Conservation (phyloP, 495 filamentous ascomycete species). For the Hypoxylon cercidicola region DNA sequence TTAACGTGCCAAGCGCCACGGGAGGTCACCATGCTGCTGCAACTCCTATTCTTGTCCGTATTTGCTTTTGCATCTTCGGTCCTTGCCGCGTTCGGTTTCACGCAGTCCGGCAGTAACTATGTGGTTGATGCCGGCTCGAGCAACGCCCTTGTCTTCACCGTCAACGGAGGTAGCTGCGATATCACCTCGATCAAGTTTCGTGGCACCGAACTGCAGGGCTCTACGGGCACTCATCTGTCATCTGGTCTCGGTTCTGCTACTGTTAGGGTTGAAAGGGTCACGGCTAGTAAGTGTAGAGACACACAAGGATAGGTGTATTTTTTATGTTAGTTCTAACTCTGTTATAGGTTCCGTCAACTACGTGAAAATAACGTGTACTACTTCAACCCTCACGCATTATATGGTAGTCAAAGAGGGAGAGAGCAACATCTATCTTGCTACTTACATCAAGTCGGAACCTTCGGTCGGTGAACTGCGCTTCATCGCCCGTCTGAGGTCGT, state of each 20-base stretch:
- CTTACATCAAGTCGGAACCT: slow-evolving; percentile 69
- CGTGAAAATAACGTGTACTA: slow-evolving; percentile 70
- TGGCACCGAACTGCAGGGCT: slow-evolving; percentile 65
- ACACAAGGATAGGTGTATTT: neutral
- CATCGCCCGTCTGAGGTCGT: slow-evolving; percentile 69
- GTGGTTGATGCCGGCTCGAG: slow-evolving; percentile 64
- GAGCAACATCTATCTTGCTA: slow-evolving; percentile 70
- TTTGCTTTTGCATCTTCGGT: slow-evolving; percentile 49
- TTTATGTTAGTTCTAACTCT: slow-evolving; percentile 19
- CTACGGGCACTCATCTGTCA: slow-evolving; percentile 64
- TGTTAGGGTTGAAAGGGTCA: slow-evolving; percentile 61
- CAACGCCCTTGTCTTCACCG: slow-evolving; percentile 66
- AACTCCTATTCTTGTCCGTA: slow-evolving; percentile 39
- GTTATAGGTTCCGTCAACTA: slow-evolving; percentile 55
- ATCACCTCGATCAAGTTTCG: slow-evolving; percentile 71
- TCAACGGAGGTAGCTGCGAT: slow-evolving; percentile 67
- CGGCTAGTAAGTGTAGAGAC: slow-evolving; percentile 32
- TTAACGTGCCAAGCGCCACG: neutral
- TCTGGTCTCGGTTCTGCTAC: slow-evolving; percentile 70
- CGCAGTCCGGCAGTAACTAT: slow-evolving; percentile 56
- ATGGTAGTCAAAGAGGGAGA: slow-evolving; percentile 68
- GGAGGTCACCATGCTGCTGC: slow-evolving; percentile 15
- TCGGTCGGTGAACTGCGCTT: slow-evolving; percentile 70
- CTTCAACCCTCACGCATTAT: slow-evolving; percentile 70
- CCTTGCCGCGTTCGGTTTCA: slow-evolving; percentile 55